Percentiles rank a stretch among this genome's conserved stretches.
Conservation (phyloP, 2,329 filamentous ascomycete genomes). For the Fusarium solani-melongenae region DNA sequence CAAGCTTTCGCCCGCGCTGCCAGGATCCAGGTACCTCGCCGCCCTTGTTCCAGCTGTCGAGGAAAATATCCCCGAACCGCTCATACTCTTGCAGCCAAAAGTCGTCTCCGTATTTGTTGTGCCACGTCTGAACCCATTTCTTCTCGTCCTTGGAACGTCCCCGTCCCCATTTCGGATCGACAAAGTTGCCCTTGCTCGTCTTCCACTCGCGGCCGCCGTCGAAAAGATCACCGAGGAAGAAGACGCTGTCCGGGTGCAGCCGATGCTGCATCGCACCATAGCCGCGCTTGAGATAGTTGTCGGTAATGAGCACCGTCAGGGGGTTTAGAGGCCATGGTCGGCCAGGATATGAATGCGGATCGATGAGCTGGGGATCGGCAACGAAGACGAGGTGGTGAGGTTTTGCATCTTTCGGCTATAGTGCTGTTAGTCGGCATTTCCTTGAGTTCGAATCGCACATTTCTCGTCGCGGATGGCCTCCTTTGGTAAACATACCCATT, state of each 20-base stretch:
- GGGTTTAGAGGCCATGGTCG: conserved; percentile 71
- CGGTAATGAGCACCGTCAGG: conserved; percentile 73
- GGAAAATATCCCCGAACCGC: conserved; percentile 88
- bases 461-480: neutral
- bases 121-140: conserved; percentile 72
- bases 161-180: conserved; percentile 69
- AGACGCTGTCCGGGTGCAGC: conserved; percentile 85
- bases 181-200: conserved; percentile 70
- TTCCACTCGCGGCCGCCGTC: conserved; percentile 97
- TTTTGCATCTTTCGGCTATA: conserved; percentile 77
- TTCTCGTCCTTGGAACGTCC: conserved; percentile 63
- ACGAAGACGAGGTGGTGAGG: conserved; percentile 89
- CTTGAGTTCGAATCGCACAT: neutral
- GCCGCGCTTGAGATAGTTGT: conserved; percentile 87
- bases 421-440: conserved; percentile 25
- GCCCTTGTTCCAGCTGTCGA: conserved; percentile 72
- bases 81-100: conserved; percentile 91
- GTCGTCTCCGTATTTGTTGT: conserved; percentile 78
- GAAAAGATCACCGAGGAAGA: conserved; percentile 95
- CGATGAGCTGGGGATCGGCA: conserved; percentile 91
- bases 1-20: conserved; percentile 78
- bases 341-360: conserved; percentile 93
- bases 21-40: conserved; percentile 66
- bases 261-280: conserved; percentile 81
- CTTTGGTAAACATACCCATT: conserved; percentile 74